Base-by-base conservation (phyloP, 1,139 yeast genomes). In the Komagataea norvegica region DNA sequence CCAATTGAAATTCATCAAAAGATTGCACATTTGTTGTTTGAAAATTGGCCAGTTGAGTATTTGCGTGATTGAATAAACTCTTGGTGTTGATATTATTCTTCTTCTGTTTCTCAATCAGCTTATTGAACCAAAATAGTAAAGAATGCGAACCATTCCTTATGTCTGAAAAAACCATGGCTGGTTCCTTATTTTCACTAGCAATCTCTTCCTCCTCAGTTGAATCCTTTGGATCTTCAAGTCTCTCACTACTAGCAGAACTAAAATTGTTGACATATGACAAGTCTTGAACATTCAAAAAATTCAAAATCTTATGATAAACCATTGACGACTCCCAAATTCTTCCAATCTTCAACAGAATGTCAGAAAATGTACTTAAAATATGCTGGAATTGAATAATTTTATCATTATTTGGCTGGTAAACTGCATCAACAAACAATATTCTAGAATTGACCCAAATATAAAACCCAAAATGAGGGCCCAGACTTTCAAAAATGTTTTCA, bases 391-490 rank as follows among this genome's bases (percentile, higher is more conserved):
- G 37, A 11, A 29, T 33, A 9, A 38, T 41, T 8, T 54, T 52
- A 10, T 28, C 37, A 16, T 37, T 41, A 8, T 42, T 34, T 8
- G 46, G 29, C 13, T 46, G 47, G 21, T 45, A 40, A 22, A 61
- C 59, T 30, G 57, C 54, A 42, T 61, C 61, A n/a, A 60, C 65
- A 29, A 62, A 52, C 21, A 62, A 36, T n/a, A 62, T 51, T 38
- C 67, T 46, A 1, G 64, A 55, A 28, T 59, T 54, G 13, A 62
- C 61, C 66, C 67, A 62, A 11, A 61, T 45, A 27, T 47, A 52
- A 44, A 62, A 61, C 0, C 65, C 62, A 40, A 58, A 62, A 29
- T 56, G 59, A 5, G 66, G 65, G 1, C 67, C 65, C 21, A 60
- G 41, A 18, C 44, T 44, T 20, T 52, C 54, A 42, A 55, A 52